Base-by-base conservation (phyloP, 2,329 filamentous ascomycete species). In the Calonectria pteridis region DNA sequence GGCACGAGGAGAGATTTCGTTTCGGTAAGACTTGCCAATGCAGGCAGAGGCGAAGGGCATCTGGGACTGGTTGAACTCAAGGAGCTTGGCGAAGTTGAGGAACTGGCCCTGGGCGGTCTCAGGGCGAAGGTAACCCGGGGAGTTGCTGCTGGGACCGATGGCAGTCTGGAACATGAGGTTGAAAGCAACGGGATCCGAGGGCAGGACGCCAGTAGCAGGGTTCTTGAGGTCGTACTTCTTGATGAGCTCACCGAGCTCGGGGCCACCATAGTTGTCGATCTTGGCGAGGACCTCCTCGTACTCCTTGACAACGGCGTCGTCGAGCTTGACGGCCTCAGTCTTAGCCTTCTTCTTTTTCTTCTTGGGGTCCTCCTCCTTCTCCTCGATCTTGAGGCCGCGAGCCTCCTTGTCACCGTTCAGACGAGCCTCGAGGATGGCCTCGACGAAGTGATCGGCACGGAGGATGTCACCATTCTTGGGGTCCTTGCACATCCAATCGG, bases 401-500 rank as follows among this genome's bases (percentile, higher is more conserved):
- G 97, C 96, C 85, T 97, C 93, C 88, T 97, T 97, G 88, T 98
- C 93, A 67, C 95, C 95, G 86, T 96, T 96, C 75, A 99, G 87
- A 49, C 97, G 91, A 62, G 91, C 88, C 88, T 98, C 96, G 67
- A 99, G 91, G 46, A 98, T 93, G 81, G 98, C 95, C 89, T 98
- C 96, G 78, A 99, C 96, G 81, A 98, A 91, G 88, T 99, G 97
- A 83, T 99, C 97, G 72, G 97, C 95, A 79, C 97, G 93, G 84
- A 99, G 92, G 82, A 98, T 98, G 85, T 99, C 97, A 83, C 97
- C 97, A 81, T 94, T 98, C 90, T 98, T 97, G 76, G 96, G 95
- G 85, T 99, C 97, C 86, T 98, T 98, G 92, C 95, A 98, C 96
- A 98, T 98, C 95, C 94, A 98, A 85, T 98, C 96, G 85, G 95